phyloP scores from a whole-genome alignment of 140 eudicot species.

The Senecio squalidus region DNA sequence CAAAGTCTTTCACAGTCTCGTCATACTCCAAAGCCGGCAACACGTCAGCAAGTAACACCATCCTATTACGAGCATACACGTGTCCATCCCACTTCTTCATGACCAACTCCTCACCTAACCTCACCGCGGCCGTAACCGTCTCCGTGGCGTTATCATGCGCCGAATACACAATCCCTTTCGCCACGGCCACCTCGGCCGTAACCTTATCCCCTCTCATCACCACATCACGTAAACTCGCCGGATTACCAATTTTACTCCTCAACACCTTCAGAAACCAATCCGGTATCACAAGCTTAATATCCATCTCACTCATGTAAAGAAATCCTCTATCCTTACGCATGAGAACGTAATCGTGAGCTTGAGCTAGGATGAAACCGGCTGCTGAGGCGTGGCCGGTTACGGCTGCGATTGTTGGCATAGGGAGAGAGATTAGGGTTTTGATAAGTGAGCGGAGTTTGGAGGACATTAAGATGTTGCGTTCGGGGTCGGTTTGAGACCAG shows the following conservation, averaged over 20 bases:
- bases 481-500: not conserved
- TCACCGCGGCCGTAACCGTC: not conserved
- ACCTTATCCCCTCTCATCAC: conserved; percentile 1
- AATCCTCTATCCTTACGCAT: not conserved
- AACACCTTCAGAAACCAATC: not conserved
- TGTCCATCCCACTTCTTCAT: not conserved
- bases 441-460: not conserved
- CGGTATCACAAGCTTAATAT: not conserved
- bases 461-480: not conserved
- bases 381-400: not conserved
- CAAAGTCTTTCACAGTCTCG: not conserved
- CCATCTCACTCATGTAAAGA: not conserved
- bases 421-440: not conserved
- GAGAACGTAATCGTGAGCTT: not conserved
- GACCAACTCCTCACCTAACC: not conserved
- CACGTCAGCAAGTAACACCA: not conserved
- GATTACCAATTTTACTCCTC: not conserved
- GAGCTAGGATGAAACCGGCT: not conserved
- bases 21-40: not conserved
- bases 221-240: not conserved
- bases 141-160: not conserved
- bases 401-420: not conserved
- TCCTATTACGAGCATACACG: not conserved
- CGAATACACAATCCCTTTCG: not conserved
- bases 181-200: not conserved